Evolutionary conservation across 257 asterid species (phyloP), one percentile per base, ranked within the genome.

Genomic region (Gentiana dahurica): DNA sequence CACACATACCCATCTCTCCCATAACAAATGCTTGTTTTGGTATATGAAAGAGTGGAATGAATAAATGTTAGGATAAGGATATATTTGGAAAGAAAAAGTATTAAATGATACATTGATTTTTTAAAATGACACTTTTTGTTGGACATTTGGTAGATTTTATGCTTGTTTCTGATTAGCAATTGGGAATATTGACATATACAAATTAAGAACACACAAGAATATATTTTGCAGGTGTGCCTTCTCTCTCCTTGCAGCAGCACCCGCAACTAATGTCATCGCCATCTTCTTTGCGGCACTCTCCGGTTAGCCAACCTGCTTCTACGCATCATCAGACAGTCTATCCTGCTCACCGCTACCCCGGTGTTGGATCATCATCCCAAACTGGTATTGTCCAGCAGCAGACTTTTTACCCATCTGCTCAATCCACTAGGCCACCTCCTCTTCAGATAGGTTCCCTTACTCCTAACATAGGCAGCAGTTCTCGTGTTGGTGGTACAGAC

Each of bases 391-490:
- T 35, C 67, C 86, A 69, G 59, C 76, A 53, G 47, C 76, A 53
- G 47, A 66, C 49, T 54, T 58, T 75, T 8, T 34, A 68, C 52
- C 69, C 63, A 45, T 51, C 69, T 49, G 43, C 64, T 37, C 81
- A 65, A 53, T 41, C 54, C 49, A 13, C 54, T 65, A 75, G 90
- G 55, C 91, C 95, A 3, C 95, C 81, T 9, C 91, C 95, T 4
- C 95, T 80, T 9, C 65, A 60, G 69, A 82, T 89, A 51, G 53
- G 76, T 56, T 67, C 83, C 65, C 62, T 83, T 39, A 72, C 78
- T 45, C 83, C 78, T 64, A 50, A 63, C 8, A 52, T 56, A 1
- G 52, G 67, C 53, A 52, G 67, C 53, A 69, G 72, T 72, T 63
- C 73, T 48, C 88, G 79, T 59, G 54, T 55, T 7, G 70, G 70